phyloP scores from a whole-genome alignment of 495 filamentous ascomycete genomes.

The Hypoxylon perforatum region DNA sequence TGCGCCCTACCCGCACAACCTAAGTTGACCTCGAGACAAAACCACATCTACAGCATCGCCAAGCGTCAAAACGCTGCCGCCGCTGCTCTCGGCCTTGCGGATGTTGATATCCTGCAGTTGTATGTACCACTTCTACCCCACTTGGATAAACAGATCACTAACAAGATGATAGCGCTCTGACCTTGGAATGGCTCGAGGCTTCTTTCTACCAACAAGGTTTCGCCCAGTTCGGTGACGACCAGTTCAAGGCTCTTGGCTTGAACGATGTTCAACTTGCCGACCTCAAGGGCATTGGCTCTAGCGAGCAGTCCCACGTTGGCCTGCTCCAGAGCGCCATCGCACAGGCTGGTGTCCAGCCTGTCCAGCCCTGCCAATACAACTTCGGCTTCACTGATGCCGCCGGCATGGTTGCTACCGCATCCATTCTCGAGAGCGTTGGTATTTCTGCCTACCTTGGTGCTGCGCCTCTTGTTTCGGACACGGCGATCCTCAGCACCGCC shows the following conservation, averaged over 20 bases:
- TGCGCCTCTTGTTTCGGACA: slow-evolving; percentile 64
- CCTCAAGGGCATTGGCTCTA: slow-evolving; percentile 63
- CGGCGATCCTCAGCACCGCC: slow-evolving; percentile 65
- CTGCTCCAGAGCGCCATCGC: slow-evolving; percentile 65
- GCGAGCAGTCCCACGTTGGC: slow-evolving; percentile 68
- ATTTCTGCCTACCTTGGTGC: slow-evolving; percentile 72
- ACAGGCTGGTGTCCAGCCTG: slow-evolving; percentile 64
- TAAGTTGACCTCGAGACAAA: slow-evolving; percentile 54
- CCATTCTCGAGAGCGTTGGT: slow-evolving; percentile 70
- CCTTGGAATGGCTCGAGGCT: slow-evolving; percentile 72
- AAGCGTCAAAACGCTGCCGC: slow-evolving; percentile 66
- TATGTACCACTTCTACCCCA: slow-evolving; percentile 49
- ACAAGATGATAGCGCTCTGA: slow-evolving; percentile 63
- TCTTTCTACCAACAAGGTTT: slow-evolving; percentile 72
- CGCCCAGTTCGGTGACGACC: slow-evolving; percentile 65
- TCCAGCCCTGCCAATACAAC: slow-evolving; percentile 70
- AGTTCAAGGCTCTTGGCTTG: slow-evolving; percentile 68
- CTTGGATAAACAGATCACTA: slow-evolving; percentile 12
- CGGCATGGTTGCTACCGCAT: slow-evolving; percentile 69
- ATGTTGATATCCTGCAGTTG: slow-evolving; percentile 79
- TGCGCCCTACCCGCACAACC: slow-evolving; percentile 58
- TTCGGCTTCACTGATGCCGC: slow-evolving; percentile 69
- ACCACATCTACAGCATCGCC: slow-evolving; percentile 55
- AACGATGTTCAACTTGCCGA: slow-evolving; percentile 58
- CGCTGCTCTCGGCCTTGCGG: slow-evolving; percentile 62